Evolutionary conservation across 331 rosid genomes (phyloP), one percentile per base, ranked within the genome.

Genomic region (Rosa hybrid): DNA sequence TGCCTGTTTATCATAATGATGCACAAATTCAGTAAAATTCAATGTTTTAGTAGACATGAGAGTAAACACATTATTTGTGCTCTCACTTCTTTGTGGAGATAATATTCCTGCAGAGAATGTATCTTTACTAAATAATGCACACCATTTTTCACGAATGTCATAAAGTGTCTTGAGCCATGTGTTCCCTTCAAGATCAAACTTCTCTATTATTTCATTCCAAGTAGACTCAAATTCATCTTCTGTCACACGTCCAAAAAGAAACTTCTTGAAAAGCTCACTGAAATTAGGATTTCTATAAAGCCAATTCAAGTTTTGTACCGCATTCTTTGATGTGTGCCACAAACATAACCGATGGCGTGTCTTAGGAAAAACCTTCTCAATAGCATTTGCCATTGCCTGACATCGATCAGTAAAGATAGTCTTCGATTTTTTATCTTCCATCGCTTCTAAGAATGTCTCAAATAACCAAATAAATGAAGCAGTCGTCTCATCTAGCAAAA

Each of bases 271-370:
- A 41, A 41, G 8, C 45, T 3, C 45, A 41, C 6, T 41, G 4
- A 41, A 3, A 41, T 41, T 4, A 41, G 6, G 45, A 4, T 41
- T 12, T 14, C 10, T 45, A 9, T 45, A 9, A 41, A 48, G 51
- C 51, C 12, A 48, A 48, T 11, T 53, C 23, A 25, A 27, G 7
- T 27, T 68, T 18, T 23, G 50, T 25, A 4, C 20, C 5, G 17
- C 81, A 77, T 65, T 77, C 71, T 48, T 12, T 8, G 18, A 25
- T 7, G 67, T 48, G 27, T 71, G 59, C 54, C 82, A 79, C 59
- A 39, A 20, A 20, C 48, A 45, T 3, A 76, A 12, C 48, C 63
- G 57, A 77, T 77, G 81, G 75, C 30, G 30, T 27, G 30, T 27
- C 30, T 27, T 1, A 27, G 30, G 30, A 27, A 27, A 27, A 27